Evolutionary conservation across 75 land plant species (phyloP), one percentile per base, ranked within the genome.

Genomic region (Chamaecyparis obtusa): DNA sequence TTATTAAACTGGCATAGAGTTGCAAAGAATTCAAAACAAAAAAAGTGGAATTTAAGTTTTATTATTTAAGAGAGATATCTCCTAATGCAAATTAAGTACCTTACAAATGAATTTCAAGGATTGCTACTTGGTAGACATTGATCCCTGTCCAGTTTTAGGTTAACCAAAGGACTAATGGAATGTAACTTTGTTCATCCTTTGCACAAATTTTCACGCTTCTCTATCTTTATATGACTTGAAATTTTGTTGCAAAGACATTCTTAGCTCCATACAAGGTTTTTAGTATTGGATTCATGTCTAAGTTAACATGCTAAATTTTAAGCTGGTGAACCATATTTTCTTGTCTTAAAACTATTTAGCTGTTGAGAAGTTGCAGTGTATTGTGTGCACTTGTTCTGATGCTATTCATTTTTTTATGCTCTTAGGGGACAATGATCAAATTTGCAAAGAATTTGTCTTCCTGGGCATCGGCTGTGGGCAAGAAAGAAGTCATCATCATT

Each of bases 341-440:
- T 37, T 78, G 46, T 78, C 27, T 78, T 21, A 78, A 78, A 14
- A 78, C 16, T 78, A 21, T 17, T 41, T 78, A 37, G 43, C 36
- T 24, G 1, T 78, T 75, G 39, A 33, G 35, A 36, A 35, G 78
- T 14, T 76, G 79, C 79, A 37, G 33, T 57, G 64, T 19, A 19
- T 76, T 37, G 21, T 35, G 21, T 76, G 33, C 19, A 35, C 39
- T 37, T 76, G 1, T 43, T 79, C 30, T 79, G 13, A 79, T 79
- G 75, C 64, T 43, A 27, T 79, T 17, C 6, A 39, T 43, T 79
- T 21, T 39, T 79, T 24, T 10, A 39, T 39, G 86, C 33, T 48
- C 86, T 55, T 95, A 98, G 99, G 99, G 99, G n/a, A 92, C 91
- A 88, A 95, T 94, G 95, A 27, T 94, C 83, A 94, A 96, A 84